Conservation (phyloP, 345 rosid genomes). For the Aquilaria malaccensis region DNA sequence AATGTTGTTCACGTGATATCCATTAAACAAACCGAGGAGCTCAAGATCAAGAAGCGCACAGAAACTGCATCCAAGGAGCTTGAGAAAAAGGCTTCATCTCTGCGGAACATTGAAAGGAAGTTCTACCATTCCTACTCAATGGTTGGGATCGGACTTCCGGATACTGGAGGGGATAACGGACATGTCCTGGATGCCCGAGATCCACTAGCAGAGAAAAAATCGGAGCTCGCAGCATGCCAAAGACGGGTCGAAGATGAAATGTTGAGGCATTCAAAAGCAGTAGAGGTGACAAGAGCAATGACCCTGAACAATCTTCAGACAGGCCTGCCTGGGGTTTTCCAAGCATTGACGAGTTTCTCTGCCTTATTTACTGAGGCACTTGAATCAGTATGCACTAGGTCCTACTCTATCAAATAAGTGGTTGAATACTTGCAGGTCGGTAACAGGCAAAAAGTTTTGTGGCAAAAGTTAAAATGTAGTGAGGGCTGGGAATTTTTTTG, state of each 20-base stretch:
- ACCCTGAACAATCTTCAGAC: slow-evolving; percentile 87
- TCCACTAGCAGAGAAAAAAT: slow-evolving; percentile 79
- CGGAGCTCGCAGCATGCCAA: slow-evolving; percentile 80
- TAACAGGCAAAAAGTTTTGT: slow-evolving; percentile 13
- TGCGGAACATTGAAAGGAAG: slow-evolving; percentile 83
- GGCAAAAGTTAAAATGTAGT: slow-evolving; percentile 9
- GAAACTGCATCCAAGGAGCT: slow-evolving; percentile 80
- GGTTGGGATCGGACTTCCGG: slow-evolving; percentile 83
- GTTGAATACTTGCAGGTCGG: slow-evolving; percentile 1
- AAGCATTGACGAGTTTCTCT: slow-evolving; percentile 83
- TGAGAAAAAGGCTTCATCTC: slow-evolving; percentile 87
- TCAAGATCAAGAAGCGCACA: slow-evolving; percentile 68
- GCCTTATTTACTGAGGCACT: slow-evolving; percentile 65
- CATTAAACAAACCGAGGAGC: slow-evolving; percentile 67
- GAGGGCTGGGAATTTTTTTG: slow-evolving; percentile 33
- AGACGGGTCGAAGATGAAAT: slow-evolving; percentile 90
- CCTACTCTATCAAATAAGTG: slow-evolving; percentile 69
- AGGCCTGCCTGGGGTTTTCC: slow-evolving; percentile 91
- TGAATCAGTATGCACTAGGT: slow-evolving; percentile 59
- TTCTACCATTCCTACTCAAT: slow-evolving; percentile 88
- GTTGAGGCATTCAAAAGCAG: slow-evolving; percentile 78
- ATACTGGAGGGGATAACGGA: slow-evolving; percentile 54
- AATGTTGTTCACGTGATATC: slow-evolving; percentile 78
- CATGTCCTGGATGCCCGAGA: slow-evolving; percentile 78
- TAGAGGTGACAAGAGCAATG: slow-evolving; percentile 88